Evolutionary conservation across 352 stramenopile species (phyloP).

Genomic region (Phytophthora tubulina): DNA sequence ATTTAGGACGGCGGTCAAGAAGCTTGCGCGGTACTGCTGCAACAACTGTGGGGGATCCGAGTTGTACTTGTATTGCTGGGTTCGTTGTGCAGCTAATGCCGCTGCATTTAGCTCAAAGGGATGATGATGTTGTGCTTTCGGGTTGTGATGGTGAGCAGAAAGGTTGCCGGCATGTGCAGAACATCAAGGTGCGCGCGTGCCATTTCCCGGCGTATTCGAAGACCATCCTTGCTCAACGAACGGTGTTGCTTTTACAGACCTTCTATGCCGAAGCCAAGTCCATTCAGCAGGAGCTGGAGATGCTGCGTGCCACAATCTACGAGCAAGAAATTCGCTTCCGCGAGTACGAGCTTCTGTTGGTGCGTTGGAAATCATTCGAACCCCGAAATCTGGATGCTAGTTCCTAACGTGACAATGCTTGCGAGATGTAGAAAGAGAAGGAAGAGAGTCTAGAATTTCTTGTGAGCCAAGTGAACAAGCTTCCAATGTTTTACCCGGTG

Average conservation of each 20-base stretch:
- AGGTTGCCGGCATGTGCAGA: slow-evolving; percentile 77
- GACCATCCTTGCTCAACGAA: not conserved
- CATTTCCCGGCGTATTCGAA: not conserved
- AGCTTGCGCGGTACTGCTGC: slow-evolving; percentile 70
- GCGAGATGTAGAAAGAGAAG: slow-evolving; percentile 56
- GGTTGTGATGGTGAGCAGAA: slow-evolving; percentile 49
- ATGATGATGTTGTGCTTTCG: slow-evolving; percentile 17
- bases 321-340: slow-evolving; percentile 64
- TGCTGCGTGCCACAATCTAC: slow-evolving; percentile 68
- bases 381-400: not conserved
- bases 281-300: slow-evolving; percentile 64
- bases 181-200: slow-evolving; percentile 58
- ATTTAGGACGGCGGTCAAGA: slow-evolving; percentile 52
- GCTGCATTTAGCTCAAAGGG: not conserved
- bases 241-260: slow-evolving; percentile 33
- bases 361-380: slow-evolving; percentile 19
- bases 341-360: slow-evolving; percentile 58
- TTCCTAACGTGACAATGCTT: not conserved
- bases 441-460: slow-evolving; percentile 63
- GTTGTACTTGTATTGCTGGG: slow-evolving; percentile 77
- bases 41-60: slow-evolving; percentile 65
- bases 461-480: slow-evolving; percentile 41
- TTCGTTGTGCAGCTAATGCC: slow-evolving; percentile 21
- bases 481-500: slow-evolving; percentile 34
- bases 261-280: slow-evolving; percentile 69